A percentile compares a stretch with the other conserved stretches of the same genome.
These are phyloP conservation scores for Boletus semigastroideus DNA, from an alignment of 1,284 basidiomycete species.

Conservation along the genomic window DNA sequence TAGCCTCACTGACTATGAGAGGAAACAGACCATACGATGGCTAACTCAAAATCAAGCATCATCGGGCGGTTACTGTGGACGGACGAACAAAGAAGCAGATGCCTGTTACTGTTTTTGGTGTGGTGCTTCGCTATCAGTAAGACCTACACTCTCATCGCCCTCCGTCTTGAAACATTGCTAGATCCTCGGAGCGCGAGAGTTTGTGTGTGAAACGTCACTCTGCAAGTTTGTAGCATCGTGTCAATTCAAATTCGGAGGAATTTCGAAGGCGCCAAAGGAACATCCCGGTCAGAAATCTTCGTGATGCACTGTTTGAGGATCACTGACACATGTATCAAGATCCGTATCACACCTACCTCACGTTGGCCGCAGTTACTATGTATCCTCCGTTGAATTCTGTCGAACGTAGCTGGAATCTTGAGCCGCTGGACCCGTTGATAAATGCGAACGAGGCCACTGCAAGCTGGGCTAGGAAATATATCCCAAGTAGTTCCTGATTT, in stretches of 20 bases:
- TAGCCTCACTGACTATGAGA: constrained; percentile 45
- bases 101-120: constrained; percentile 97
- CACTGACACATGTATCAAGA: constrained; percentile 43
- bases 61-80: constrained; percentile 79
- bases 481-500: constrained; percentile 32
- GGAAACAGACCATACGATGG: constrained; percentile 68
- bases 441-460: constrained; percentile 68
- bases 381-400: constrained; percentile 46
- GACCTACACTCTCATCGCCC: constrained; percentile 18
- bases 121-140: constrained; percentile 72
- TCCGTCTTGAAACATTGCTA: constrained; percentile 29
- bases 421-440: constrained; percentile 61
- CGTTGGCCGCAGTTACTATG: constrained; percentile 77
- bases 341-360: constrained; percentile 90
- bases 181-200: constrained; percentile 60
- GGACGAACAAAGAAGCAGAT: constrained; percentile 84
- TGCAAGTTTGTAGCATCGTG: constrained; percentile 67
- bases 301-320: not conserved
- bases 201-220: constrained; percentile 58
- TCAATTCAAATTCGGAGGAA: constrained; percentile 84
- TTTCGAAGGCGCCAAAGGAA: constrained; percentile 78
- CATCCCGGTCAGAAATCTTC: constrained; percentile 57
- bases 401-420: constrained; percentile 53
- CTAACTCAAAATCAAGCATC: constrained; percentile 66
- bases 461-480: constrained; percentile 58